Base-by-base conservation (phyloP, 164 flowering plant species). In the Cinnamomum chago region DNA sequence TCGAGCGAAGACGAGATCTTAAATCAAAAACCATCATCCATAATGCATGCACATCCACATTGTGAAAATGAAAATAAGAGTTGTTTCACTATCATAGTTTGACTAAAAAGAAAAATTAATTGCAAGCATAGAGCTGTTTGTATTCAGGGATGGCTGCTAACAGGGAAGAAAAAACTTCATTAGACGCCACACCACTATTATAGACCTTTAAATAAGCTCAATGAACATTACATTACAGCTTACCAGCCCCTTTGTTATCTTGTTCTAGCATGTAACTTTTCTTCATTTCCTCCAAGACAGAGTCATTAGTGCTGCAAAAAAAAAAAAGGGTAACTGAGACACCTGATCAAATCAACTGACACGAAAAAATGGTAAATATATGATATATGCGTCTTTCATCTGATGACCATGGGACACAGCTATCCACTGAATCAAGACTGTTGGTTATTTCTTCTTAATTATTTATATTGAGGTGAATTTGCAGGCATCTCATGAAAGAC, bases 281-380 rank as follows among this genome's bases (percentile, higher is more conserved):
- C 89, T 94, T 94, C 97, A 94, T 90, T 82, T 90, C 88, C 75
- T 94, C 98, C 86, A 94, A 73, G 24, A 92, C 91, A 1, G 81
- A 74, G 71, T 94, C 98, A 81, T 92, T 90, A 20, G 93, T 92
- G 80, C 97, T 92, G 86, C 85, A 67, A 82, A 75, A 58, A 77
- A 17, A 17, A 20, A 47, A 10, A 47, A 20, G 47, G 47, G 47
- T 40, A 40, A 40, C 47, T 40, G 47, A 6, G 47, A 40, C 47
- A 30, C 47, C 11, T 40, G 47, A 55, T 55, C 60, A 55, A 13
- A 3, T 20, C 60, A 55, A 55, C 20, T 14, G 6, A 15, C 60
- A 40, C 9, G 47, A 40, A 55, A 55, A 55, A 1, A 55, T 55
- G 6, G 60, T 13, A 55, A 40, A 9, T 55, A 17, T 55, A 4